A percentile compares a stretch with the other conserved stretches of the same genome.
Conservation (phyloP, 805 yeast species). For the Wickerhamomyces sydowiorum region DNA sequence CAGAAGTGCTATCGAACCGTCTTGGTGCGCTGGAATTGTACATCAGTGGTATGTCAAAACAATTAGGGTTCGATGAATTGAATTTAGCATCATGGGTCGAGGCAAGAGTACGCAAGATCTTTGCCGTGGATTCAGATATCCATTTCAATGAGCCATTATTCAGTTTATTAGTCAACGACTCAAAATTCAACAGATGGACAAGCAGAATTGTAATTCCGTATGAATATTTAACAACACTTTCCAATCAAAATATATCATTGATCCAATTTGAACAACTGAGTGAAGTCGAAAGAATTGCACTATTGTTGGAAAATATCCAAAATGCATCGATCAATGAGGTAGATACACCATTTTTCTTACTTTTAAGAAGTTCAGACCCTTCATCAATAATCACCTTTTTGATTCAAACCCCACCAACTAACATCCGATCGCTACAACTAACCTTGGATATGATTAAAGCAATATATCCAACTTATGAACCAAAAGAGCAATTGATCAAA, state of each 20-base stretch:
- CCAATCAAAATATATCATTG: conserved; percentile 9
- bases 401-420: neutral
- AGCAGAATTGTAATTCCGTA: conserved; percentile 22
- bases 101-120: conserved; percentile 5
- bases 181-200: conserved; percentile 22
- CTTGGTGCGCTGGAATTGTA: neutral
- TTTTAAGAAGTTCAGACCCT: neutral
- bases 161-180: conserved; percentile 4
- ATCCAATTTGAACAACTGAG: conserved; percentile 18
- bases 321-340: neutral
- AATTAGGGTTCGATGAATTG: neutral
- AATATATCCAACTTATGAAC: neutral
- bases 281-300: conserved; percentile 8
- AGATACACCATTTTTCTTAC: neutral
- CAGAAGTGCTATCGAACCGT: neutral
- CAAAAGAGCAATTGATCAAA: neutral
- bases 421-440: neutral
- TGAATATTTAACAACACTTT: conserved; percentile 18
- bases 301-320: conserved; percentile 9
- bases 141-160: conserved; percentile 20
- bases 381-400: neutral
- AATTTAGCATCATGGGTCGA: conserved; percentile 4
- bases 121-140: neutral
- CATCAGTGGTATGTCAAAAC: neutral
- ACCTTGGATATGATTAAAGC: neutral